Conservation (phyloP, 169 alveolate species). For the Eimeria necatrix region DNA sequence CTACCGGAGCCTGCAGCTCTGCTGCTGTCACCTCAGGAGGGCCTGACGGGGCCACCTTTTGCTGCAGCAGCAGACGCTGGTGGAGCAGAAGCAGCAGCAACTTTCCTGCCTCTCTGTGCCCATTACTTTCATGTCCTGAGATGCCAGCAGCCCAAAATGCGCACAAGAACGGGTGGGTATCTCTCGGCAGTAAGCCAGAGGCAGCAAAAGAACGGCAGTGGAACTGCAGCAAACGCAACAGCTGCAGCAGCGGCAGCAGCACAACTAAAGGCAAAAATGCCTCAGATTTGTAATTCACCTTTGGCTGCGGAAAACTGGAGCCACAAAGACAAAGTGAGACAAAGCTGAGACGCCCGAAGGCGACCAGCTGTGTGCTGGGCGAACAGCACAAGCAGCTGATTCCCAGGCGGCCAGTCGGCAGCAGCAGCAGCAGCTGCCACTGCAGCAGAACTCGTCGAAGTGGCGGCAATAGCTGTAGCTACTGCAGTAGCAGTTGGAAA, state of each 20-base stretch:
- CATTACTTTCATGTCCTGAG: background rate
- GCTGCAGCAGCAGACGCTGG: constrained; percentile 25
- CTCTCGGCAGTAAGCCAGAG: background rate
- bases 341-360: background rate
- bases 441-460: background rate
- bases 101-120: background rate
- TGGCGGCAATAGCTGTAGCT: background rate
- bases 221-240: background rate
- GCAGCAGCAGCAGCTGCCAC: background rate
- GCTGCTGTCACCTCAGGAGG: background rate
- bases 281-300: background rate
- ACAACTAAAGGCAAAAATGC: no score
- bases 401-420: background rate
- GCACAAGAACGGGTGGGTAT: no score
- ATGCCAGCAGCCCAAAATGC: background rate
- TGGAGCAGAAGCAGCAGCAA: background rate
- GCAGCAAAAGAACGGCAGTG: background rate
- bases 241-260: background rate
- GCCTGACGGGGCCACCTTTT: background rate
- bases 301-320: background rate
- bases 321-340: background rate
- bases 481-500: background rate
- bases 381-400: background rate
- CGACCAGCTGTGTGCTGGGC: background rate
- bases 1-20: constrained; percentile 3